phyloP scores from a whole-genome alignment of 1,284 basidiomycete species.

The Xanthoconium separans region DNA sequence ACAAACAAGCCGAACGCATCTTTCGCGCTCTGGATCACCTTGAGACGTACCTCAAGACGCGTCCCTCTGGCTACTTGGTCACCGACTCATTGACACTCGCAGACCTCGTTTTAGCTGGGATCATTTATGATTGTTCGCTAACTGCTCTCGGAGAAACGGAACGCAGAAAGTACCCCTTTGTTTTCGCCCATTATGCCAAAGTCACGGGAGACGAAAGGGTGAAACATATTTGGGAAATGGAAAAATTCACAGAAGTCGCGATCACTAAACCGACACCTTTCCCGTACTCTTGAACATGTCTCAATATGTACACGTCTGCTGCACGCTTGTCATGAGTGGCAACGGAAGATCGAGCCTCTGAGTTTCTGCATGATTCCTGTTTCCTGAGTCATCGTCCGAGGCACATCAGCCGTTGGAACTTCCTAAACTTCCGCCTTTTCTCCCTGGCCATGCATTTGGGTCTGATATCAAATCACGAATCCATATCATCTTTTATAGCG shows the following conservation, averaged over 20 bases:
- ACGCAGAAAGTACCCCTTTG: constrained; percentile 44
- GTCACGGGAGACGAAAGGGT: constrained; percentile 48
- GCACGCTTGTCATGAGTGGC: not conserved
- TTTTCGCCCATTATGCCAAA: constrained; percentile 47
- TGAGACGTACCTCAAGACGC: constrained; percentile 49
- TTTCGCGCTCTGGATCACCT: constrained; percentile 36
- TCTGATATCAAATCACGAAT: too few relatives aligned
- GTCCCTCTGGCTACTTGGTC: constrained; percentile 43
- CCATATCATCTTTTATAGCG: too few relatives aligned
- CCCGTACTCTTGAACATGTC: not conserved
- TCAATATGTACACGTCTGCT: not conserved
- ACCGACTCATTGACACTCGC: constrained; percentile 59
- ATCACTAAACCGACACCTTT: not conserved
- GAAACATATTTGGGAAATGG: constrained; percentile 14
- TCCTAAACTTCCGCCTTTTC: too few relatives aligned
- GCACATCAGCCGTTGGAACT: too few relatives aligned
- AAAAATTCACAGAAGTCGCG: not conserved
- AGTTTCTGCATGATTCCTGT: too few relatives aligned
- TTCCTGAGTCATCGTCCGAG: too few relatives aligned
- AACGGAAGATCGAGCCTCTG: too few relatives aligned
- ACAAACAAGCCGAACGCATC: constrained; percentile 10
- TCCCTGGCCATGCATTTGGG: too few relatives aligned
- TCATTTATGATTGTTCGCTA: constrained; percentile 27
- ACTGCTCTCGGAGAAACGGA: constrained; percentile 36
- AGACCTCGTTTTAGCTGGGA: constrained; percentile 49